Evolutionary conservation across 441 rosid species (phyloP), one percentile per base, ranked within the genome.

Genomic region (Pelargonium myrrhifolium): DNA sequence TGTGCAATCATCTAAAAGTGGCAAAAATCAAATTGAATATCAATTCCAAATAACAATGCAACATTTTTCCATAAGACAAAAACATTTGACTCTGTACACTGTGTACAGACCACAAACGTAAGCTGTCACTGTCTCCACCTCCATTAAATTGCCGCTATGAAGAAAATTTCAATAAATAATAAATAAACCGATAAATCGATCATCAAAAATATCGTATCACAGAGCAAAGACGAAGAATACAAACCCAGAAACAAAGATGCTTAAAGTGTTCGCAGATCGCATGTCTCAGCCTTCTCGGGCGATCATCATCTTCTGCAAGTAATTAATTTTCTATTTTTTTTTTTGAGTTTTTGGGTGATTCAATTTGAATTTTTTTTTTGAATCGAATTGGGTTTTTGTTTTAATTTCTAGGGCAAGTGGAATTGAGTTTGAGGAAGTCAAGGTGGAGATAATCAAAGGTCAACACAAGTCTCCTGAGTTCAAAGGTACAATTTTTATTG

Each of bases 201-300:
- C 31, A 1, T 28, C 31, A 28, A 28, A 28, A 28, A 28, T n/a
- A n/a, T n/a, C n/a, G n/a, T 28, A 28, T 28, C 31, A 18, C 55
- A 47, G n/a, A 47, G 4, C 58, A 21, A 51, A 51, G 58, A 51
- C 0, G 10, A 17, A 3, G 24, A 40, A 9, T 18, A 22, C 31
- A 21, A 62, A 37, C 56, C 63, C 55, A 0, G 22, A 55, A 11
- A 7, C 53, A 66, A 92, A 85, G 96, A 81, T 58, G 83, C 88
- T 93, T 49, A 86, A 90, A 82, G 84, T 90, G 9, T 93, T 86
- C 47, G 86, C 77, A 0, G 93, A 93, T 71, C 89, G 96, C 17
- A 77, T 86, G 91, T 93, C 97, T 9, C 94, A 89, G 85, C 98
- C 97, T 7, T 78, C 87, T 53, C 88, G 96, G 1, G 98, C 96